These are phyloP conservation scores for Penicillium sp. DNA, from an alignment of 2,329 filamentous ascomycete genomes.

Conservation along the genomic window DNA sequence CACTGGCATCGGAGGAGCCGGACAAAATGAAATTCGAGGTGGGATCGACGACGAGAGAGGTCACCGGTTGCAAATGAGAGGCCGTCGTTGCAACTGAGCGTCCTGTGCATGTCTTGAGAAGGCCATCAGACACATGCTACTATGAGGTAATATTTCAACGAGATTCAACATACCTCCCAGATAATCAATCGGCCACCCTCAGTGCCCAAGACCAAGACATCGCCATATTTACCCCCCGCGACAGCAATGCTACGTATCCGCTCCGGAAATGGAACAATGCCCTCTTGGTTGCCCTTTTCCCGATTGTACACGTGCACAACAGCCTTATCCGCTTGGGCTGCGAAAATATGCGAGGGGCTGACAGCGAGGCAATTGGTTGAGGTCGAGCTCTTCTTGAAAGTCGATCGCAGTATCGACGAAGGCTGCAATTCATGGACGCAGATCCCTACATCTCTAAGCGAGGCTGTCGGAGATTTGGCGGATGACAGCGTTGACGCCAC, in stretches of 20 bases:
- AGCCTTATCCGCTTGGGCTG: slow-evolving; percentile 86
- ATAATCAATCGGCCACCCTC: slow-evolving; percentile 80
- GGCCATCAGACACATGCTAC: slow-evolving; percentile 6
- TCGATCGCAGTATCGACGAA: slow-evolving; percentile 67
- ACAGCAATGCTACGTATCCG: slow-evolving; percentile 75
- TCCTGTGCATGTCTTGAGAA: slow-evolving; percentile 43
- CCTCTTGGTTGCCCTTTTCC: slow-evolving; percentile 80
- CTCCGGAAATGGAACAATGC: slow-evolving; percentile 82
- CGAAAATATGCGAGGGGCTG: slow-evolving; percentile 80
- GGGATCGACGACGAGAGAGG: slow-evolving; percentile 67
- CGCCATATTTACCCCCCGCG: slow-evolving; percentile 59
- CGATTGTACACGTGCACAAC: slow-evolving; percentile 90
- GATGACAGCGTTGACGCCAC: slow-evolving; percentile 46
- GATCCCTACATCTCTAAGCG: slow-evolving; percentile 77
- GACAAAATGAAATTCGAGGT: slow-evolving; percentile 55
- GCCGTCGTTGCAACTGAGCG: slow-evolving; percentile 47
- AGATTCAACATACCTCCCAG: slow-evolving; percentile 72
- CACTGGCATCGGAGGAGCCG: slow-evolving; percentile 68
- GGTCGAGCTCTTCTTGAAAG: slow-evolving; percentile 92
- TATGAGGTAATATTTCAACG: slow-evolving; percentile 1
- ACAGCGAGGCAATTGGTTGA: slow-evolving; percentile 75
- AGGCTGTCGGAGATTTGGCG: slow-evolving; percentile 44
- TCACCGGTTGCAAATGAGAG: slow-evolving; percentile 56
- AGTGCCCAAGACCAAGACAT: slow-evolving; percentile 74
- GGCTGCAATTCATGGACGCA: slow-evolving; percentile 82